A percentile compares a stretch with the other conserved stretches of the same genome.
Evolutionary conservation across 345 rosid genomes (phyloP).

Genomic region (Raphanus raphanistrum): DNA sequence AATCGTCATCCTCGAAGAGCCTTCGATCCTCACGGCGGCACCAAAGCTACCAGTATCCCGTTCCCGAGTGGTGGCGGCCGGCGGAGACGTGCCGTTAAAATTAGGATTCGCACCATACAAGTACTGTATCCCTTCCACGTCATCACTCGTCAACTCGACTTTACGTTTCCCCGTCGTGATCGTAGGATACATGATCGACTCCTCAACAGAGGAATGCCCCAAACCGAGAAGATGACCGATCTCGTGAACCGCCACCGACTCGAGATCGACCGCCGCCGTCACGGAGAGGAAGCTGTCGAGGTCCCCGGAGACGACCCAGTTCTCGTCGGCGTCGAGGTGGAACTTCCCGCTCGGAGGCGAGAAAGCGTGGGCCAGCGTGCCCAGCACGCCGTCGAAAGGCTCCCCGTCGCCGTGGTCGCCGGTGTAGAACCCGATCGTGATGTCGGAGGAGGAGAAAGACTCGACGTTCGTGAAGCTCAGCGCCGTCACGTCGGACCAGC

Average conservation of each 20-base stretch:
- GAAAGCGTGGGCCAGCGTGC: slow-evolving; percentile 92
- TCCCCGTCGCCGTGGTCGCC: slow-evolving; percentile 97
- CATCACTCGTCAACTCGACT: slow-evolving; percentile 62
- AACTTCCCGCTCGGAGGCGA: slow-evolving; percentile 79
- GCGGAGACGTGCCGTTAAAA: slow-evolving; percentile 48
- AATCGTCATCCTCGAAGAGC: slow-evolving; percentile 29
- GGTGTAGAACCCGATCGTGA: slow-evolving; percentile 61
- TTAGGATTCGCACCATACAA: slow-evolving; percentile 85
- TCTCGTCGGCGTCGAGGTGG: slow-evolving; percentile 74
- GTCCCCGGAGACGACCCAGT: slow-evolving; percentile 69
- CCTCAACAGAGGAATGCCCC: slow-evolving; percentile 83
- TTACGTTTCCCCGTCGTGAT: slow-evolving; percentile 63
- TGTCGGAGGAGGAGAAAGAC: slow-evolving; percentile 46
- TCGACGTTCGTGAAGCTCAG: slow-evolving; percentile 59
- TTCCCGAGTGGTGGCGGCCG: slow-evolving; percentile 41
- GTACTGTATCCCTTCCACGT: slow-evolving; percentile 62
- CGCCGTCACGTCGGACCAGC: slow-evolving; percentile 71
- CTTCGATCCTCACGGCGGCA: slow-evolving; percentile 17
- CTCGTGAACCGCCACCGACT: slow-evolving; percentile 93
- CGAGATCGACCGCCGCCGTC: slow-evolving; percentile 68
- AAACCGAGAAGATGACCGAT: slow-evolving; percentile 91
- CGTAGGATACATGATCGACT: slow-evolving; percentile 81
- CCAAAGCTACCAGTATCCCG: slow-evolving; percentile 49
- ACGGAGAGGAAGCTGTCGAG: slow-evolving; percentile 29
- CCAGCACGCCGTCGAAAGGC: slow-evolving; percentile 81